Base-by-base conservation (phyloP, 2,329 filamentous ascomycete species). In the Sordariomycetes sp. region DNA sequence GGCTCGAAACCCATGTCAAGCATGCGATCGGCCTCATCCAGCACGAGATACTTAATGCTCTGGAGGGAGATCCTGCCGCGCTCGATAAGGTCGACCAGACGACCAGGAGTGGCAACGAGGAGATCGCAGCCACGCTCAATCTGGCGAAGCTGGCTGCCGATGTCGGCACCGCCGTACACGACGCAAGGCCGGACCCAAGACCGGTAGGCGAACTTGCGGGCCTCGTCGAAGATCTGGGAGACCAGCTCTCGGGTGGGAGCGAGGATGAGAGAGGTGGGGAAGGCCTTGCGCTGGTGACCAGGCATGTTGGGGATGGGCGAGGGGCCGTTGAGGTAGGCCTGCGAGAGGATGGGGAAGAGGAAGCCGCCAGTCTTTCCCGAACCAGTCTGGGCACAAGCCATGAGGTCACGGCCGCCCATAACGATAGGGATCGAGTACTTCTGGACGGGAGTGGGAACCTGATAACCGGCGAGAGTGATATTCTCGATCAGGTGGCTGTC, bases 1-100 rank as follows among this genome's bases (percentile, higher is more conserved):
- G 94, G 94, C 80, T 99, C 94, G 81, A 99, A 99, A 94, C 94
- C 94, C 94, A 99, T 99, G 82, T 99, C 94, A 81, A 99, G 81
- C 94, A 99, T 99, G 72, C 94, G 94, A 79, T 99, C 94, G 73
- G 94, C 94, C 83, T 99, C 94, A 66, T 99, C 94, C 57, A 99
- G 89, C 66, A 99, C 90, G 61, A 99, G 83, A 72, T 99, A 99
- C 80, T 96, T 97, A 82, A 99, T 99, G 81, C 96, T 96, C 74
- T 86, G 84, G 58, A 99, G 86, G 52, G 94, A 97, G 72, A 99
- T 97, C 69, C 92, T 90, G 68, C 94, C 94, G 80, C 94, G 90
- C 81, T 97, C 94, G 69, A 99, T 95, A 74, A 99, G 80, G 72
- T 99, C 94, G 68, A 97, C 91, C 64, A 99, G 82, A 85, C 94